These are phyloP conservation scores for Mallotus japonicus DNA, from an alignment of 441 rosid genomes.

Conservation along the genomic window DNA sequence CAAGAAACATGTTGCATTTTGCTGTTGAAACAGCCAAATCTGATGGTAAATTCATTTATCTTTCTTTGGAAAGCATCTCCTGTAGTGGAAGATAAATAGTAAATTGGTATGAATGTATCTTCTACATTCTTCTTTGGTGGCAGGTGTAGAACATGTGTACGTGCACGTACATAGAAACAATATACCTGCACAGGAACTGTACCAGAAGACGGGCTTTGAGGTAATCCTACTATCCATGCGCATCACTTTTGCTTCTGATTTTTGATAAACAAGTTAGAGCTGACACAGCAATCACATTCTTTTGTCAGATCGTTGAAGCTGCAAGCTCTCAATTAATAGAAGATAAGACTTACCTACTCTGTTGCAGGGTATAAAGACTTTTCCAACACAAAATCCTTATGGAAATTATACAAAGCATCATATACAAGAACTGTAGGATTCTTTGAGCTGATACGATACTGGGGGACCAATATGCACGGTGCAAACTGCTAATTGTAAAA, in stretches of 20 bases:
- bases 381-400: conserved; percentile 11
- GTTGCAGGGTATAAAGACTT: conserved; percentile 29
- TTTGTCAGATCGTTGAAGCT: conserved; percentile 55
- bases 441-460: background rate
- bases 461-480: background rate
- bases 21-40: conserved; percentile 59
- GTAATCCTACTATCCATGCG: conserved; percentile 33
- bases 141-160: conserved; percentile 62
- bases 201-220: conserved; percentile 67
- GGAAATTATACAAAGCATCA: conserved; percentile 17
- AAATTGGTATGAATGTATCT: background rate
- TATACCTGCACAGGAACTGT: conserved; percentile 56
- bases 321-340: conserved; percentile 45
- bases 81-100: conserved; percentile 1
- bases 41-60: conserved; percentile 39
- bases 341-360: conserved; percentile 61
- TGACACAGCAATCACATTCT: conserved; percentile 18
- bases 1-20: conserved; percentile 69
- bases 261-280: background rate
- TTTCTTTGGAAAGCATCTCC: background rate
- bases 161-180: conserved; percentile 75
- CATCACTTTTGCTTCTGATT: conserved; percentile 11
- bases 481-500: conserved; percentile 9
- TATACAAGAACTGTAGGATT: conserved; percentile 11
- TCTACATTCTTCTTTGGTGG: conserved; percentile 25